Evolutionary conservation across 106 monocot species (phyloP), one percentile per base, ranked within the genome.

Genomic region (Dendrobium catenatum): DNA sequence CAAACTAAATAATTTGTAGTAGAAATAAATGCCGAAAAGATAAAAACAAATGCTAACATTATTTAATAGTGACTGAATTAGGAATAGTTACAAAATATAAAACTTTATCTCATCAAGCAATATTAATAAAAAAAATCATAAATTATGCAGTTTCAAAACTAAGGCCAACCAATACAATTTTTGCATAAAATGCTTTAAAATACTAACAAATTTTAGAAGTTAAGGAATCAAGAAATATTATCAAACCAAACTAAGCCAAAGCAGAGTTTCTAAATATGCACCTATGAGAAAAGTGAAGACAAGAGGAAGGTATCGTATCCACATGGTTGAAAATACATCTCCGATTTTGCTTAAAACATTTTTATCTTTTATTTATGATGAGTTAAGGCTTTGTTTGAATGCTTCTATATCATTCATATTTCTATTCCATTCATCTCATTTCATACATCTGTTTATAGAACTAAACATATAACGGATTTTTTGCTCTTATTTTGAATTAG

Each of bases 251-350:
- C 18, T 49, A 49, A 42, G 31, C 5, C 72, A 73, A 48, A 76
- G 49, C 41, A 72, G 22, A 42, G 68, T 9, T 85, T 20, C 9
- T 55, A 79, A 83, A 80, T 81, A 80, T 55, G 55, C 33, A 99
- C 98, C 95, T 91, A 91, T 59, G 83, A 91, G 58, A 78, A 88
- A 86, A 76, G 55, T 77, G 80, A 99, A 87, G 48, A 89, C 81
- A 10, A 59, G 33, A 84, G 91, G 89, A 83, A 99, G 83, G 82
- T 56, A 84, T 22, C 59, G 76, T 20, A 78, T 83, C 85, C 89
- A 95, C 55, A 87, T 78, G 47, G 37, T 83, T 51, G 89, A 87
- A 22, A 85, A 86, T 78, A 66, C 40, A 85, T 75, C 79, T 83
- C 81, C 83, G 56, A 99, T 73, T 81, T 82, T 90, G 4, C 77